Evolutionary conservation across 2,329 filamentous ascomycete species (phyloP), one percentile per base, ranked within the genome.

Genomic region (Fusarium sp.): DNA sequence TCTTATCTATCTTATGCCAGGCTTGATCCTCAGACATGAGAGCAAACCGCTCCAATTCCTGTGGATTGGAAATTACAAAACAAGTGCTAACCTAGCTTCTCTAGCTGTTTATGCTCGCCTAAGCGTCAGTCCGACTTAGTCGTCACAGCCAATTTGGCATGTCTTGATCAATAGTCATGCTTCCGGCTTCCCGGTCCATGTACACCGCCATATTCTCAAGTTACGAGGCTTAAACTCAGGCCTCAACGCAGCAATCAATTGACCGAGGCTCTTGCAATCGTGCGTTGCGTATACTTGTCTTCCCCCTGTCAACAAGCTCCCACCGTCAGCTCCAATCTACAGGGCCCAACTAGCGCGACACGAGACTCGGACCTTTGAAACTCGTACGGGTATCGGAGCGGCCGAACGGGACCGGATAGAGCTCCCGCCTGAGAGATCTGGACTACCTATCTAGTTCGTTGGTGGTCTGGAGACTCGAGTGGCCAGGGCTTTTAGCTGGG

Each of bases 281-380:
- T 57, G 46, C 32, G n/a, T 36, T 21, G 37, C 4, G 50, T 31
- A 54, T 59, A 43, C 54, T 33, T 59, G 54, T 54, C 59, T 54
- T 27, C 31, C 27, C 6, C 15, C 33, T 19, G 19, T 10, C 10
- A 17, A 19, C 17, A 29, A 41, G 32, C 43, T 21, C 32, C 29
- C 33, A 29, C 39, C 27, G 2, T n/a, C 19, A 54, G 21, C 27
- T 48, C 47, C n/a, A 32, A 35, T 35, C 13, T 38, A n/a, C 35
- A 21, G 49, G 35, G 10, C 21, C 19, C 36, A 7, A 17, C 50
- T 66, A 66, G 63, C 54, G 58, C 46, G 42, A 39, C 19, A 38
- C 53, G 43, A 49, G 49, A 65, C 53, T 55, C 61, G 23, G 43
- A 29, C 21, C 43, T 36, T 42, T 49, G 44, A 50, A 56, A 53